Conservation (phyloP, 768 basidiomycete species). For the Russula lepida region DNA sequence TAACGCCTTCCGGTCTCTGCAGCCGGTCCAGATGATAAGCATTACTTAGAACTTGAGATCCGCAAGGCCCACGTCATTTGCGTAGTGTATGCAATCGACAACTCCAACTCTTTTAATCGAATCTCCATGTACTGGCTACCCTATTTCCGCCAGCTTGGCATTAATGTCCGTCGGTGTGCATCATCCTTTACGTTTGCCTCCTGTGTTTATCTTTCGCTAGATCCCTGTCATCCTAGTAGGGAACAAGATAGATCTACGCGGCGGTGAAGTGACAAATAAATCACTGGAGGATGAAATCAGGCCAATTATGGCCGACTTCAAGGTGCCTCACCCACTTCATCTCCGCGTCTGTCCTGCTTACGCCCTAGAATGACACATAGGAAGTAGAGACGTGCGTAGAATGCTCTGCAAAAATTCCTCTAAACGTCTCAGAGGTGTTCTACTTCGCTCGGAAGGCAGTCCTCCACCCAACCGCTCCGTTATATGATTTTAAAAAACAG, state of each 20-base stretch:
- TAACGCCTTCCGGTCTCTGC: conserved; percentile 12
- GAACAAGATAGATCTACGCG: conserved; percentile 95
- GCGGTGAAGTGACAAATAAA: conserved; percentile 89
- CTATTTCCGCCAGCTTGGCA: conserved; percentile 87
- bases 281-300: conserved; percentile 90
- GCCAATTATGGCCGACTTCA: conserved; percentile 99
- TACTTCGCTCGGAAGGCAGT: conserved; percentile 99
- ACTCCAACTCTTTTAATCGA: conserved; percentile 91
- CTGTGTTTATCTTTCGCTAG: conserved; percentile 32
- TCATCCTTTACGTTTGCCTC: not conserved
- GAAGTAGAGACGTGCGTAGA: conserved; percentile 99
- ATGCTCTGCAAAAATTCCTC: conserved; percentile 82
- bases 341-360: not conserved
- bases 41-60: conserved; percentile 89
- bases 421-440: conserved; percentile 95
- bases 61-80: conserved; percentile 97
- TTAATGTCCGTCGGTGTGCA: conserved; percentile 60
- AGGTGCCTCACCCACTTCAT: conserved; percentile 41
- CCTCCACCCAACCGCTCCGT: conserved; percentile 89
- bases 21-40: conserved; percentile 82
- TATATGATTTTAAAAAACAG: conserved; percentile 95
- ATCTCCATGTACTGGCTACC: conserved; percentile 99
- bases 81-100: conserved; percentile 95
- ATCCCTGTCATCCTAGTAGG: conserved; percentile 95
- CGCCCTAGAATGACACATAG: conserved; percentile 33